Conservation (phyloP, 495 filamentous ascomycete genomes). For the Lepidopterella palustris region DNA sequence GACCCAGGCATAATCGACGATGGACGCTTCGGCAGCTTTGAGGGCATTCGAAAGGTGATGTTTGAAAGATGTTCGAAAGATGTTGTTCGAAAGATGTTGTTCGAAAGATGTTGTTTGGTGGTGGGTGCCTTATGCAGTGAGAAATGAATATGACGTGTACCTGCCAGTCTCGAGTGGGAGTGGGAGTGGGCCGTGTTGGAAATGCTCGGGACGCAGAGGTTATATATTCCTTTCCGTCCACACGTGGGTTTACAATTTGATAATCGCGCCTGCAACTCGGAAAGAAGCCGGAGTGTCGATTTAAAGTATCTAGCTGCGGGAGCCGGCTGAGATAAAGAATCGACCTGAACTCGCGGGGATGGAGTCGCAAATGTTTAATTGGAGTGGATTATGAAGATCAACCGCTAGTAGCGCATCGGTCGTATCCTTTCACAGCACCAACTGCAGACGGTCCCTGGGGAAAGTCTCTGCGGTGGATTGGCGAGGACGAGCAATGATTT, state of each 20-base stretch:
- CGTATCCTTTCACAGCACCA: not conserved
- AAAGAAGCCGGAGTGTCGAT: not conserved
- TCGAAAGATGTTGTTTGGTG: conserved; percentile 4
- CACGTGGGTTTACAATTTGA: not conserved
- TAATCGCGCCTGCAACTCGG: not conserved
- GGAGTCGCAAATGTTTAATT: conserved; percentile 4
- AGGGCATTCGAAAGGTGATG: conserved; percentile 8
- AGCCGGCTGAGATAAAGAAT: not conserved
- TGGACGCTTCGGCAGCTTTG: not conserved
- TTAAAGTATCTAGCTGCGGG: conserved; percentile 24
- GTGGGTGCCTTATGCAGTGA: not conserved
- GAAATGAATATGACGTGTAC: not conserved
- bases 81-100: conserved; percentile 8
- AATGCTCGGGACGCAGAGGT: too few relatives aligned
- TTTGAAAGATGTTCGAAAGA: conserved; percentile 1
- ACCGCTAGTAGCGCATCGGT: conserved; percentile 3
- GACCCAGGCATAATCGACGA: conserved; percentile 1
- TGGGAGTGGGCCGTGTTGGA: too few relatives aligned
- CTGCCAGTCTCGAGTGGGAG: too few relatives aligned
- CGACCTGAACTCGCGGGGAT: conserved; percentile 6
- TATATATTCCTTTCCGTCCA: not conserved
- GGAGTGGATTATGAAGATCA: conserved; percentile 17
- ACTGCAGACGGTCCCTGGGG: not conserved
- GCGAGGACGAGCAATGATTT: not conserved
- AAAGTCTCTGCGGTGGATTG: not conserved